Evolutionary conservation across 805 yeast species (phyloP), one percentile per base, ranked within the genome.

Genomic region (Lachancea fermentati): DNA sequence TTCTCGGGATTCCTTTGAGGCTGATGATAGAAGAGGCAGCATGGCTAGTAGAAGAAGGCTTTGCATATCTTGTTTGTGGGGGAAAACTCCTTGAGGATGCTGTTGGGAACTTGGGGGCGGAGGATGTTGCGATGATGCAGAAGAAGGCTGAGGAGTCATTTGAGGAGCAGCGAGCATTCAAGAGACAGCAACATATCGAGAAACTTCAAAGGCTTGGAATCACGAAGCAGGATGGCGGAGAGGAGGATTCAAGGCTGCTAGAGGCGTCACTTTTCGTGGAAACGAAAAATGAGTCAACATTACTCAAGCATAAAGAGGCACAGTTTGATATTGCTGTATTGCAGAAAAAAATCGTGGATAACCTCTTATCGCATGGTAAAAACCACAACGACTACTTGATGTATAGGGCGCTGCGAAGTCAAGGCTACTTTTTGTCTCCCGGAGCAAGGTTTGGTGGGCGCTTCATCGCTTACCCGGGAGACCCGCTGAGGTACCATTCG

Each of bases 401-500:
- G 18, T 81, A 65, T 53, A 59, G 59, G 37, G 52, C 43, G 6
- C 37, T 54, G 34, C 47, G 43, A 42, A 49, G 55, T 5, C 54
- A 57, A 11, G 78, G 75, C 1, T 82, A 70, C 57, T 76, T 66
- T 42, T 49, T 85, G 13, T 71, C 87, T 24, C 96, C 97, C 0
- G 98, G 98, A 0, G 66, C 88, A 24, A 72, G 95, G 43, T 91
- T 89, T 60, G 98, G 98, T 2, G 94, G 96, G 4, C 78, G 78
- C 40, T 88, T 78, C 53, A 75, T 93, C 42, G 88, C 89, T 2
- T 91, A 91, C 49, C 97, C 97, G 0, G 97, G 97, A 1, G 98
- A 91, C 57, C 95, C 97, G 5, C 66, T 91, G 39, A 62, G 93
- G 34, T 93, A 78, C 54, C 98, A 91, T 62, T 84, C 97, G 2